phyloP scores from a whole-genome alignment of 2,329 filamentous ascomycete genomes.

The Talaromyces atroroseus region DNA sequence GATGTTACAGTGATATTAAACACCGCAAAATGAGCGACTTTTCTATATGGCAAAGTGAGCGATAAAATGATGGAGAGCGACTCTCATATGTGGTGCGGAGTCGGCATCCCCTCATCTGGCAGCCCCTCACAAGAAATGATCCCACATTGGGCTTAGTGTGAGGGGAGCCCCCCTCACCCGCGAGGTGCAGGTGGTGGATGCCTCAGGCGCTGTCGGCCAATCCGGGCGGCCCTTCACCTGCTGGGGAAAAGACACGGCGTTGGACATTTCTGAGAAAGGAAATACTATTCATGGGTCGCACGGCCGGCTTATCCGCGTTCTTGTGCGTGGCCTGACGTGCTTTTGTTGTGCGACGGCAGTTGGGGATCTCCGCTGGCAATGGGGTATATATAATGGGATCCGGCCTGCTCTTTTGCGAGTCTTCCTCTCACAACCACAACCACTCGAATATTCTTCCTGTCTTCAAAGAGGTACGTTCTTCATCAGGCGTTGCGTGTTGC shows the following conservation, averaged over 20 bases:
- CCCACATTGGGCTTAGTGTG: neutral
- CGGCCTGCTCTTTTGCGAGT: neutral
- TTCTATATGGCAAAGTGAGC: neutral
- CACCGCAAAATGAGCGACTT: neutral
- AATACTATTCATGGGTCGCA: neutral
- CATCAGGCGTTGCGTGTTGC: neutral
- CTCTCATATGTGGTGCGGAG: neutral
- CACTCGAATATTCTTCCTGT: neutral
- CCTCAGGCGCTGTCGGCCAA: neutral
- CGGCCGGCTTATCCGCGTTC: neutral
- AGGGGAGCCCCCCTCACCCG: neutral
- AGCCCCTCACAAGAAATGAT: constrained; percentile 3
- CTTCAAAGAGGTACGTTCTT: neutral
- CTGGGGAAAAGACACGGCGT: neutral
- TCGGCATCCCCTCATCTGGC: neutral
- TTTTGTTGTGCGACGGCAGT: neutral
- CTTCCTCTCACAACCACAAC: neutral
- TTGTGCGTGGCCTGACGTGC: neutral
- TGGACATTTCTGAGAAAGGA: neutral
- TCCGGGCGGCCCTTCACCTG: neutral
- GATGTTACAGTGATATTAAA: neutral
- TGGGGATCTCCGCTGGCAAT: neutral
- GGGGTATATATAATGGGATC: neutral
- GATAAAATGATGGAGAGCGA: neutral
- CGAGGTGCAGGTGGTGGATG: neutral